These are phyloP conservation scores for Globisporangium megalacanthum DNA, from an alignment of 352 stramenopile genomes.

Conservation along the genomic window DNA sequence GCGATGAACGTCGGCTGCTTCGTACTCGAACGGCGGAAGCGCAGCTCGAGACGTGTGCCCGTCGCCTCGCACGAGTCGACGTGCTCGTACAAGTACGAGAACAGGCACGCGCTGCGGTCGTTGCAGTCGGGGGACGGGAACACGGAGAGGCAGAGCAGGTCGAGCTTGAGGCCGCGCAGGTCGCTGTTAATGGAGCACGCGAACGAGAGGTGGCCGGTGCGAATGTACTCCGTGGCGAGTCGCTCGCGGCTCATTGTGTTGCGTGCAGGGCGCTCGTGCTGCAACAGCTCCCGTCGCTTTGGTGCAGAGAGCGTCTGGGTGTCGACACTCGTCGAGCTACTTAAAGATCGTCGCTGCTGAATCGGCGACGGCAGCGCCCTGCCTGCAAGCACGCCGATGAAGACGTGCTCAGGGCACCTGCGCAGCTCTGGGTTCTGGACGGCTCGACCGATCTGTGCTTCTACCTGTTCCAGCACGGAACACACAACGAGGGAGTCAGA, in stretches of 20 bases:
- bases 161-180: constrained; percentile 44
- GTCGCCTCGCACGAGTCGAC: constrained; percentile 44
- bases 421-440: constrained; percentile 22
- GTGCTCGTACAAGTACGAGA: constrained; percentile 58
- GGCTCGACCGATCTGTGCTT: constrained; percentile 31
- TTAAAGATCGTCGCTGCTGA: constrained; percentile 42
- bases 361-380: constrained; percentile 58
- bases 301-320: constrained; percentile 23
- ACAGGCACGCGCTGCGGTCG: constrained; percentile 61
- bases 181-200: constrained; percentile 56
- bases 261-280: constrained; percentile 46
- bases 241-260: constrained; percentile 33
- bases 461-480: constrained; percentile 17
- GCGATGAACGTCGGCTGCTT: constrained; percentile 61
- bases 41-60: constrained; percentile 42
- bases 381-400: constrained; percentile 62
- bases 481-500: background rate
- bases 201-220: constrained; percentile 41
- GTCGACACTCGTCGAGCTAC: constrained; percentile 3
- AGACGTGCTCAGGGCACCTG: constrained; percentile 40
- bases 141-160: constrained; percentile 39
- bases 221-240: constrained; percentile 52
- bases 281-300: constrained; percentile 43
- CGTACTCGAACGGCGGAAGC: constrained; percentile 33
- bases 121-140: constrained; percentile 50